Evolutionary conservation across 345 rosid genomes (phyloP).

Genomic region (Toxicodendron radicans): DNA sequence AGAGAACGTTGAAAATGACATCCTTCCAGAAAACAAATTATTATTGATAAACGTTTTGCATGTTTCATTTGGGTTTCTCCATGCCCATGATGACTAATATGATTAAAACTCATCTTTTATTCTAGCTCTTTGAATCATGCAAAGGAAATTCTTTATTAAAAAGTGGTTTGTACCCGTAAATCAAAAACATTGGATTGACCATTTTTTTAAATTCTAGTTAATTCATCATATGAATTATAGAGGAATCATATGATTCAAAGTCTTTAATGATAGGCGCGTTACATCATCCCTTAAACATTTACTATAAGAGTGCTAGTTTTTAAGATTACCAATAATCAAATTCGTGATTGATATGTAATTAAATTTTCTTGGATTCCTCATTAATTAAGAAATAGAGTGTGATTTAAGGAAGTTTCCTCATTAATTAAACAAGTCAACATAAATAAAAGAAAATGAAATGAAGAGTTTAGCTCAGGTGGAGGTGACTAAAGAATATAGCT

Average conservation of each 20-base stretch:
- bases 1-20: not conserved
- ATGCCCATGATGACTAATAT: not conserved
- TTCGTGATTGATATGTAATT: no score
- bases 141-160: not conserved
- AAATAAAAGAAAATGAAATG: not conserved
- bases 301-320: no score
- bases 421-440: not conserved
- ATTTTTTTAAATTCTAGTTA: no score
- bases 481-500: not conserved
- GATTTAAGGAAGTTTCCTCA: not conserved
- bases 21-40: not conserved
- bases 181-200: not conserved
- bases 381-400: no score
- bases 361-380: no score
- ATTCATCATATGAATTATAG: no score
- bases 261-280: no score
- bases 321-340: no score
- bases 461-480: not conserved
- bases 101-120: not conserved
- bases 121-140: slow-evolving; percentile 5
- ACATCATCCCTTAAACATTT: no score
- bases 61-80: not conserved
- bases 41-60: slow-evolving; percentile 4
- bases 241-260: no score
- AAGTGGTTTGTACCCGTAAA: not conserved